These are phyloP conservation scores for Chytridium lagenaria DNA, from an alignment of 371 early-diverging fungal genomes.

Conservation along the genomic window DNA sequence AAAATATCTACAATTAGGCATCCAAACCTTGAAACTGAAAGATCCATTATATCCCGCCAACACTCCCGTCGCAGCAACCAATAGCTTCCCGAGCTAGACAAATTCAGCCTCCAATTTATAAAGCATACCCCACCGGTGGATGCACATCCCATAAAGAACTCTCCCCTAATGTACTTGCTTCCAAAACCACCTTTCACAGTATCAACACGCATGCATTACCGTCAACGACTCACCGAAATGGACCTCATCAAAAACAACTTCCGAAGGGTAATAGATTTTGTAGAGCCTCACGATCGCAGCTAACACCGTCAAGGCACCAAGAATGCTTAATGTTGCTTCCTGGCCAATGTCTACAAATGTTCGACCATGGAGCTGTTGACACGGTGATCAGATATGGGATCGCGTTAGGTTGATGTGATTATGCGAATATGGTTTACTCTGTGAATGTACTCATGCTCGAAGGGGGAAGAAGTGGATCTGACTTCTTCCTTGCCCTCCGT, in stretches of 20 bases:
- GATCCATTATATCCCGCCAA: slow-evolving; percentile 88
- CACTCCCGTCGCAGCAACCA: slow-evolving; percentile 92
- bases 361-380: slow-evolving; percentile 7
- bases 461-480: background rate
- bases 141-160: slow-evolving; percentile 63
- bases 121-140: slow-evolving; percentile 38
- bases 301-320: slow-evolving; percentile 38
- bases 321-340: slow-evolving; percentile 27
- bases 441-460: slow-evolving; percentile 10
- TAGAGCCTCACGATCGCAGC: slow-evolving; percentile 49
- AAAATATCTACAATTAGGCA: background rate
- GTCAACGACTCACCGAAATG: slow-evolving; percentile 62
- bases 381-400: background rate
- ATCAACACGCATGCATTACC: background rate
- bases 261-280: slow-evolving; percentile 45
- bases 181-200: slow-evolving; percentile 50
- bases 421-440: background rate
- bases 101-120: background rate
- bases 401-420: no score
- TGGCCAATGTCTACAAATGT: slow-evolving; percentile 24
- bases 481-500: slow-evolving; percentile 8
- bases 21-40: slow-evolving; percentile 78
- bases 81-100: slow-evolving; percentile 87
- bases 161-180: slow-evolving; percentile 53
- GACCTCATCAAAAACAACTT: slow-evolving; percentile 70